Evolutionary conservation across 2,329 filamentous ascomycete species (phyloP).

Genomic region (Neodidymelliopsis sp.): DNA sequence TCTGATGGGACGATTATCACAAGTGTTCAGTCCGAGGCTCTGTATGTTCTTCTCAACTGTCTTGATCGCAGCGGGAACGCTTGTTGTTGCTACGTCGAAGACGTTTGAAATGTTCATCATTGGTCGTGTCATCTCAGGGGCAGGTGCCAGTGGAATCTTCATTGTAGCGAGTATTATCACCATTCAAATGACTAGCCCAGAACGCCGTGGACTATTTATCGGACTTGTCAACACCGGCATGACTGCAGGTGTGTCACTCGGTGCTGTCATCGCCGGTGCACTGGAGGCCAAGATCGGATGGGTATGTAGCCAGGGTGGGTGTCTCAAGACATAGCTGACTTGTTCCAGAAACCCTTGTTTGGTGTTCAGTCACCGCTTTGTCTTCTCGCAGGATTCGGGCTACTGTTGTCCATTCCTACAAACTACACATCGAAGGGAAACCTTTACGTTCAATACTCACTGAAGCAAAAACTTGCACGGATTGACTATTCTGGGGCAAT

Average conservation of each 20-base stretch:
- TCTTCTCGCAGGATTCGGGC: conserved; percentile 65
- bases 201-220: conserved; percentile 74
- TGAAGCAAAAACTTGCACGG: conserved; percentile 63
- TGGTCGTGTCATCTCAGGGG: conserved; percentile 72
- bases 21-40: conserved; percentile 73
- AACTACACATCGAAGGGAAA: conserved; percentile 48
- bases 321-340: conserved; percentile 7
- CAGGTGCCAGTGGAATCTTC: conserved; percentile 75
- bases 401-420: conserved; percentile 71
- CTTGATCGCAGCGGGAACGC: conserved; percentile 66
- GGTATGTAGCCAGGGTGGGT: conserved; percentile 58
- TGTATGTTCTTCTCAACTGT: conserved; percentile 70
- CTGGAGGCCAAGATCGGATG: conserved; percentile 71
- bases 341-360: conserved; percentile 71
- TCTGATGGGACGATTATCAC: conserved; percentile 73
- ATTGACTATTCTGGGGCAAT: conserved; percentile 80
- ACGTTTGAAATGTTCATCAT: conserved; percentile 70
- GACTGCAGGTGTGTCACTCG: conserved; percentile 74
- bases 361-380: conserved; percentile 73
- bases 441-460: conserved; percentile 46
- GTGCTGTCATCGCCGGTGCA: conserved; percentile 73
- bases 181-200: conserved; percentile 74
- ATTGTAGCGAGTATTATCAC: conserved; percentile 77
- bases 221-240: conserved; percentile 77
- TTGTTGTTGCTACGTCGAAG: conserved; percentile 68